A percentile compares a stretch with the other conserved stretches of the same genome.
phyloP scores from a whole-genome alignment of 148 eudicot species.

The Diospyros lotus region DNA sequence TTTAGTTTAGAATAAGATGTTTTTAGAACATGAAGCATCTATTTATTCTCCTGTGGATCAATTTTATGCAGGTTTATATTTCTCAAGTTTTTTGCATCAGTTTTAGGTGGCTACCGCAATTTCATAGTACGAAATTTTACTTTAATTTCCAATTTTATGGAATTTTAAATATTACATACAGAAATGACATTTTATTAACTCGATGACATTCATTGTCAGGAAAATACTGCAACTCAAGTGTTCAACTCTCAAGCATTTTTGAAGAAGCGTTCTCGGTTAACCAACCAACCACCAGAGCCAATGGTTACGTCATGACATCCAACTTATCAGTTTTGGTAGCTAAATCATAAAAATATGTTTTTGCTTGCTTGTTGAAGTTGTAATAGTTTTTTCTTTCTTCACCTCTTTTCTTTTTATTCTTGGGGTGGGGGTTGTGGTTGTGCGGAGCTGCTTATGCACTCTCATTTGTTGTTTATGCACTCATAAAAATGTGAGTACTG shows the following conservation, averaged over 20 bases:
- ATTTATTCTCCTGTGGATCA: slow-evolving; percentile 8
- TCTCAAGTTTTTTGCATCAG: slow-evolving; percentile 89
- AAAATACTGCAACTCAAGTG: slow-evolving; percentile 87
- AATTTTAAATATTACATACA: neutral
- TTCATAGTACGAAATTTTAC: slow-evolving; percentile 61
- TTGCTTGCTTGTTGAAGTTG: neutral
- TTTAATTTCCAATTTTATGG: slow-evolving; percentile 13
- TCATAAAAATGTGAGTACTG: too few species aligned
- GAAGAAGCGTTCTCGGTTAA: slow-evolving; percentile 92
- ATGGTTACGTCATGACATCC: slow-evolving; percentile 48
- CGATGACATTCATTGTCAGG: slow-evolving; percentile 38
- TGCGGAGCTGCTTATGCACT: too few species aligned
- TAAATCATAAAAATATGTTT: neutral
- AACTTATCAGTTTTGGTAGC: neutral
- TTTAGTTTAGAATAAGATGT: neutral
- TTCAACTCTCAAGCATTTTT: slow-evolving; percentile 93
- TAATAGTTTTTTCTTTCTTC: neutral
- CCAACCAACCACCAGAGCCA: slow-evolving; percentile 80
- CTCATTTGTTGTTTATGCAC: too few species aligned
- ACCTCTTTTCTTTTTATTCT: neutral
- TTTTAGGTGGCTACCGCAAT: slow-evolving; percentile 93
- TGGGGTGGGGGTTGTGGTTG: neutral
- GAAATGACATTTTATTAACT: neutral
- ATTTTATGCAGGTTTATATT: slow-evolving; percentile 73
- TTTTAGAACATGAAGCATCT: neutral